These are phyloP conservation scores for Uronychia setigera DNA, from an alignment of 73 alveolate genomes.

Conservation along the genomic window DNA sequence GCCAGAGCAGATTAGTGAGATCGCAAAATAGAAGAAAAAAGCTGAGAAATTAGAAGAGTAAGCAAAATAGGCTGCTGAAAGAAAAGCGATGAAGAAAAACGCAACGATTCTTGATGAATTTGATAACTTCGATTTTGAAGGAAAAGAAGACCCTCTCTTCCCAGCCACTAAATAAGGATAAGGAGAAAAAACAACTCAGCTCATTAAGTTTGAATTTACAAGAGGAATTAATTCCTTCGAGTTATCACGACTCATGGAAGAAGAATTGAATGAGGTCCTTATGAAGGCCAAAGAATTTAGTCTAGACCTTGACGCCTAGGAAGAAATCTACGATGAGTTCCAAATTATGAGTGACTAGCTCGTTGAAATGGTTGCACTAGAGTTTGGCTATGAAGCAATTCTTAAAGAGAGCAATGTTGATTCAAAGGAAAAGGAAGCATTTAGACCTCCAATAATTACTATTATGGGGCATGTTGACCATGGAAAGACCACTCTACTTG, in stretches of 20 bases:
- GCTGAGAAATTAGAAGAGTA: not conserved
- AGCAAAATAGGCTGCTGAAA: too few species aligned
- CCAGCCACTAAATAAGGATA: too few species aligned
- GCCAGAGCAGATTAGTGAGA: not conserved
- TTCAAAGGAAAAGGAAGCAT: not conserved
- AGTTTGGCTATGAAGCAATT: not conserved
- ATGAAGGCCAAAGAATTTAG: not conserved
- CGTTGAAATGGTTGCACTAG: not conserved
- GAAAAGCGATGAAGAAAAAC: not conserved
- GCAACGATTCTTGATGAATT: not conserved
- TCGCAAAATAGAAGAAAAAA: not conserved
- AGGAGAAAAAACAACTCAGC: not conserved
- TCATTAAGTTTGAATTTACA: not conserved
- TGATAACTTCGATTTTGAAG: not conserved
- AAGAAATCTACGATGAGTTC: constrained; percentile 11
- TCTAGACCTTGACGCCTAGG: not conserved
- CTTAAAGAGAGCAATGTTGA: not conserved
- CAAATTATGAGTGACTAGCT: not conserved
- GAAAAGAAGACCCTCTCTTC: not conserved
- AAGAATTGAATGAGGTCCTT: constrained; percentile 1
- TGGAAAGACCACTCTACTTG: constrained; percentile 96
- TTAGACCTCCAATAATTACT: constrained; percentile 87
- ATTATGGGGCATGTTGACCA: constrained; percentile 99
- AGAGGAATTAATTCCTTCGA: not conserved
- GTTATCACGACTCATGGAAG: not conserved